Conservation (phyloP, 345 rosid genomes). For the Salix dunnii region DNA sequence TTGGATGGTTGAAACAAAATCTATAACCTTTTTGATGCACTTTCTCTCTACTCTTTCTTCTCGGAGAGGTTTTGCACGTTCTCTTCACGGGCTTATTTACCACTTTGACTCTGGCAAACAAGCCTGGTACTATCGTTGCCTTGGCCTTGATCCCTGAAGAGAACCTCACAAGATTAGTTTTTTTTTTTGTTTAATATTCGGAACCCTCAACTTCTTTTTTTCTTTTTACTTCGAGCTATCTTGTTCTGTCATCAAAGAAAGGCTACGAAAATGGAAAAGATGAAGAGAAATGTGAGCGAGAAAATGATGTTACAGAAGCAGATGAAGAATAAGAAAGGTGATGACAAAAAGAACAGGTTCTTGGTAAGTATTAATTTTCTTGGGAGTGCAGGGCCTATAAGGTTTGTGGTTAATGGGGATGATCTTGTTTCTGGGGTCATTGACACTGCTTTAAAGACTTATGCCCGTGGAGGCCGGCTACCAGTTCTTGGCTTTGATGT, state of each 20-base stretch:
- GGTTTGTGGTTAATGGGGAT: slow-evolving; percentile 17
- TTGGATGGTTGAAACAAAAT: slow-evolving; percentile 20
- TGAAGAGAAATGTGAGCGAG: slow-evolving; percentile 10
- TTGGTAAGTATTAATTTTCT: slow-evolving; percentile 15
- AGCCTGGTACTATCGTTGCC: slow-evolving; percentile 1
- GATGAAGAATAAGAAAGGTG: not conserved
- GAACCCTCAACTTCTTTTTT: not conserved
- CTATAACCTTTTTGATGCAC: not conserved
- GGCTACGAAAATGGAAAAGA: not conserved
- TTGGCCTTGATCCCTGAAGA: not conserved
- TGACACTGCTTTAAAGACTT: slow-evolving; percentile 11
- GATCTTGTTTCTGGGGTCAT: slow-evolving; percentile 11
- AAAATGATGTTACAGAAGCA: not conserved
- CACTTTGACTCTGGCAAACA: slow-evolving; percentile 1
- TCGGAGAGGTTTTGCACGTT: slow-evolving; percentile 2
- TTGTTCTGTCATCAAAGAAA: not conserved
- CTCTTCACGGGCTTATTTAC: not conserved
- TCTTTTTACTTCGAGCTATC: not conserved
- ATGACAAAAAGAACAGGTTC: not conserved
- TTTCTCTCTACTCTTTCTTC: not conserved
- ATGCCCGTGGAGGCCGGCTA: slow-evolving; percentile 19
- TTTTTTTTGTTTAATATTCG: not conserved
- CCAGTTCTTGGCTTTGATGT: slow-evolving; percentile 21
- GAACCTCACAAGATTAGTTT: not conserved
- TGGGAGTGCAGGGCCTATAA: slow-evolving; percentile 24